Conservation (phyloP, 495 filamentous ascomycete genomes). For the Evernia prunastri region DNA sequence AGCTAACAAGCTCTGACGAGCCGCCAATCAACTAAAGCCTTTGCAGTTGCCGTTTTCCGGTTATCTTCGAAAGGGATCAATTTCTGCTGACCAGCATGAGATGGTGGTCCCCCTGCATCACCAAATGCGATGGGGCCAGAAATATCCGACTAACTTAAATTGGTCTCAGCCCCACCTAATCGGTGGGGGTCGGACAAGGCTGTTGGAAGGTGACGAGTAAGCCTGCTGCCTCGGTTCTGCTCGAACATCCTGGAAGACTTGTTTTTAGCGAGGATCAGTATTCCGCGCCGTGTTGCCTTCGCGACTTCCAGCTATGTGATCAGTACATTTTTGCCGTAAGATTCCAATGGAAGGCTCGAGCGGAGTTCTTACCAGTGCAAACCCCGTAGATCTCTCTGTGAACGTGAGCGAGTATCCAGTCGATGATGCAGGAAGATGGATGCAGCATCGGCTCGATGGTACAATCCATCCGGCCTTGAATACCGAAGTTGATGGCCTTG, state of each 20-base stretch:
- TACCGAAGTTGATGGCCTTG: not conserved
- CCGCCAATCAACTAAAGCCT: not conserved
- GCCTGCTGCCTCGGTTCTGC: not conserved
- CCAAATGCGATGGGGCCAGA: not conserved
- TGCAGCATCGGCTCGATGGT: not conserved
- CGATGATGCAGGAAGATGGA: not conserved
- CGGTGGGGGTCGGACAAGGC: not conserved
- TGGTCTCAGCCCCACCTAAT: not conserved
- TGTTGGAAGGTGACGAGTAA: not conserved
- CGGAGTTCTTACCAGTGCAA: not conserved
- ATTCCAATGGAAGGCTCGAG: not conserved
- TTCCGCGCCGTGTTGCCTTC: not conserved
- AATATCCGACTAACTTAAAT: not conserved
- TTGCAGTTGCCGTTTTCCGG: not conserved
- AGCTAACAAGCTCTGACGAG: not conserved
- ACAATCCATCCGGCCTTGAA: slow-evolving; percentile 1
- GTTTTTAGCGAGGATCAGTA: not conserved
- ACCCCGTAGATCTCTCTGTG: not conserved
- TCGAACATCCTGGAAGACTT: not conserved
- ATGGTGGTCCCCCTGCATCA: not conserved
- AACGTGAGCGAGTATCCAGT: not conserved
- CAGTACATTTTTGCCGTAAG: not conserved
- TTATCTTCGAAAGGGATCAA: not conserved
- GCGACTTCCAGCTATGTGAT: not conserved
- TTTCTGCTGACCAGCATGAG: not conserved